Percentiles rank a stretch among this genome's conserved stretches.
These are phyloP conservation scores for Agaricales sp. DNA, from an alignment of 1,284 basidiomycete genomes.

Conservation along the genomic window DNA sequence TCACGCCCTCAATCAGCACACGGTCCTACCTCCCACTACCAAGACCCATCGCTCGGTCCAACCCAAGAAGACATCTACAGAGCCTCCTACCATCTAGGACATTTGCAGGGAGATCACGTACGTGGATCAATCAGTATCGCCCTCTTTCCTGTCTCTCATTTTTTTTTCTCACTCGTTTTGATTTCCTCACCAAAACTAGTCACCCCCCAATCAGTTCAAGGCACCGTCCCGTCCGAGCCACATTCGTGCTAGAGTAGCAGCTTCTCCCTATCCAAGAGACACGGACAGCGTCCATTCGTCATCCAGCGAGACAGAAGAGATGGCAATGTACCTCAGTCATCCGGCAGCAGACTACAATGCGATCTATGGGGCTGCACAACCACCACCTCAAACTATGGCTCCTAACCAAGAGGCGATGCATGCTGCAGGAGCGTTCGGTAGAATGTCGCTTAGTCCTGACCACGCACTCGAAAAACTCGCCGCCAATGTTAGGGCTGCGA, in stretches of 20 bases:
- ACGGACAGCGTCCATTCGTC: slow-evolving; percentile 78
- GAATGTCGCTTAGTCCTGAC: slow-evolving; percentile 64
- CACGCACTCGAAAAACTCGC: slow-evolving; percentile 78
- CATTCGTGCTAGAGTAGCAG: slow-evolving; percentile 64
- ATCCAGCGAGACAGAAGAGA: slow-evolving; percentile 75
- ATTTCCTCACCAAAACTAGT: slow-evolving; percentile 49
- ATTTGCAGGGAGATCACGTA: slow-evolving; percentile 33
- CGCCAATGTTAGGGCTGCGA: slow-evolving; percentile 76
- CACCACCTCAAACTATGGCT: slow-evolving; percentile 33
- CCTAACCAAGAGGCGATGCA: slow-evolving; percentile 56
- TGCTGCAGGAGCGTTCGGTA: slow-evolving; percentile 55
- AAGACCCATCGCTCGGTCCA: slow-evolving; percentile 38
- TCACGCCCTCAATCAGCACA: slow-evolving; percentile 72
- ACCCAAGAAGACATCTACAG: slow-evolving; percentile 59
- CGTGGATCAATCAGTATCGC: slow-evolving; percentile 13
- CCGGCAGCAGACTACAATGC: slow-evolving; percentile 48
- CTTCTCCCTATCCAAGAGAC: slow-evolving; percentile 75
- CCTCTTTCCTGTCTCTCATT: slow-evolving; percentile 28
- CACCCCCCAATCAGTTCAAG: slow-evolving; percentile 65
- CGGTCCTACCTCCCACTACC: slow-evolving; percentile 36
- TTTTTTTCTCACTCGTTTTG: slow-evolving; percentile 33
- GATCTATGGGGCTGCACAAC: slow-evolving; percentile 30
- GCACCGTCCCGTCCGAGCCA: slow-evolving; percentile 63
- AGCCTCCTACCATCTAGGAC: slow-evolving; percentile 40
- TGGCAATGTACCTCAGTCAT: slow-evolving; percentile 60